phyloP scores from a whole-genome alignment of 1,139 yeast species.

The Wickerhamomyces sp. region DNA sequence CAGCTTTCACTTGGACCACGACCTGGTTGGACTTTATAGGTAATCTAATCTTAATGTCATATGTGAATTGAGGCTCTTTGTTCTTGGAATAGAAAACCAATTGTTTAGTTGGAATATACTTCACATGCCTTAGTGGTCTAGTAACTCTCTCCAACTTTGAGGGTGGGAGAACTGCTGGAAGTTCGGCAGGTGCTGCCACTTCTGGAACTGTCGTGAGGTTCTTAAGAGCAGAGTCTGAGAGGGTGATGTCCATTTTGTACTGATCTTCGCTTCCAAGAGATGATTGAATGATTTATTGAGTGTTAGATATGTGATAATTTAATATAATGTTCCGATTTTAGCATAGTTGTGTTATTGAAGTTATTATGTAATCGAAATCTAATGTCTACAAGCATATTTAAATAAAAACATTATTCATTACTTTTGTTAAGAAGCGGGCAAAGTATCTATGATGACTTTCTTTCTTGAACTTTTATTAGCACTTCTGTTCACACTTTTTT shows the following conservation, averaged over 20 bases:
- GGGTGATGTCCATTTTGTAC: background rate
- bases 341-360: too few species aligned
- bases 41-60: conserved; percentile 33
- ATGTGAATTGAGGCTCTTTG: conserved; percentile 34
- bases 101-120: conserved; percentile 34
- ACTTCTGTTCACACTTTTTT: too few species aligned
- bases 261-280: too few species aligned
- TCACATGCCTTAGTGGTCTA: conserved; percentile 37
- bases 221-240: conserved; percentile 2
- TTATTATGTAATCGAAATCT: too few species aligned
- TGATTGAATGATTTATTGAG: too few species aligned
- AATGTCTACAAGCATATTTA: too few species aligned
- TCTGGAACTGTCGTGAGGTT: conserved; percentile 5
- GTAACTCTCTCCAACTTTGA: conserved; percentile 30
- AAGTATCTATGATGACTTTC: too few species aligned
- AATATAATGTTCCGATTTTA: too few species aligned
- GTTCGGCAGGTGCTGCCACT: conserved; percentile 13
- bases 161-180: conserved; percentile 9
- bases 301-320: too few species aligned
- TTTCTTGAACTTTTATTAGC: too few species aligned
- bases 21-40: conserved; percentile 43
- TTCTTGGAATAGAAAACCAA: conserved; percentile 31
- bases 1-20: conserved; percentile 54
- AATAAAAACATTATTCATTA: too few species aligned
- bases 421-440: too few species aligned